Conservation (phyloP, 2,329 filamentous ascomycete species). For the Phaeosphaeria sp. region DNA sequence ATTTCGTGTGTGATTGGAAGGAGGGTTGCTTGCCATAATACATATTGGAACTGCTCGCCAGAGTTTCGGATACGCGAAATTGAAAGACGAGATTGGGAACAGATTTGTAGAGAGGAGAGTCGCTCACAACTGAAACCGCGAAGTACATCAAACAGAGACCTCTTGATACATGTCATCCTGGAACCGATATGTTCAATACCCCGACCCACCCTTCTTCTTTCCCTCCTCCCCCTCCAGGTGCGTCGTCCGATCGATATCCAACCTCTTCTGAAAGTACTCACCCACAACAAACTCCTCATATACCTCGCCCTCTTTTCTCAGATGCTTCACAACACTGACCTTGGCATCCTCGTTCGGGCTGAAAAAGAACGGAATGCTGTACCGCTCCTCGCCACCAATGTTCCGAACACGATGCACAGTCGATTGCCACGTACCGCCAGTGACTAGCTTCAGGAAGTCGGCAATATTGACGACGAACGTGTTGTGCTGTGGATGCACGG, state of each 20-base stretch:
- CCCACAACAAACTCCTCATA: constrained; percentile 42
- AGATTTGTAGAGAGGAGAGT: neutral
- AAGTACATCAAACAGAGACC: neutral
- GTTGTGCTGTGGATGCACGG: constrained; percentile 43
- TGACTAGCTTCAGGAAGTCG: constrained; percentile 51
- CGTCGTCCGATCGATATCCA: constrained; percentile 42
- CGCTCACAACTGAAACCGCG: neutral
- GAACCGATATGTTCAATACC: neutral
- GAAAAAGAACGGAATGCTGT: constrained; percentile 53
- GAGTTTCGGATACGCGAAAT: neutral
- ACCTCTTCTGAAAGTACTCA: constrained; percentile 41
- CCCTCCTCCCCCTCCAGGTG: constrained; percentile 31
- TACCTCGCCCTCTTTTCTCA: constrained; percentile 29
- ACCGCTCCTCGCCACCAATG: constrained; percentile 46
- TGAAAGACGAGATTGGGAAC: neutral
- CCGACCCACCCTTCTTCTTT: constrained; percentile 1
- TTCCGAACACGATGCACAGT: constrained; percentile 53
- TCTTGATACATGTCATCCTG: neutral
- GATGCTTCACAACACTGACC: constrained; percentile 38
- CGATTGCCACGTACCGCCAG: constrained; percentile 48
- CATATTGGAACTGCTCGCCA: neutral
- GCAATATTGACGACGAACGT: constrained; percentile 53
- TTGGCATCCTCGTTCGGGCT: constrained; percentile 45
- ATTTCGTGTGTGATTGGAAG: no score
- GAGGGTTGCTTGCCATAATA: neutral